Evolutionary conservation across 2,329 filamentous ascomycete genomes (phyloP).

Genomic region (Xylaria sp.): DNA sequence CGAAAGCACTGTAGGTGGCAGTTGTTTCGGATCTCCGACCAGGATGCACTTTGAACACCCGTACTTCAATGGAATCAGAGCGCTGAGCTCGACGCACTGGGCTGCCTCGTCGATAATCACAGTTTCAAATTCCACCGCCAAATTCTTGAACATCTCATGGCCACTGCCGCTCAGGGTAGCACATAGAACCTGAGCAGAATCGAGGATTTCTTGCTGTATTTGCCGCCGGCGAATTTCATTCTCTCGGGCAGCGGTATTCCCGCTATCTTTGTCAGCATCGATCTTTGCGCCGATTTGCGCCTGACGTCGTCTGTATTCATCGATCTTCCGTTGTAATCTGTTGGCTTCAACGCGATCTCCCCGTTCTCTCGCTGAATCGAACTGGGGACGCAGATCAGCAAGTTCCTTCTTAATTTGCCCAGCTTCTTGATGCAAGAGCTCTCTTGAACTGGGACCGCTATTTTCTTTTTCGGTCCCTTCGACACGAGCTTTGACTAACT

Average conservation of each 20-base stretch:
- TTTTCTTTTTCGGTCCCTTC: constrained; percentile 69
- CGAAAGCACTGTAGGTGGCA: constrained; percentile 95
- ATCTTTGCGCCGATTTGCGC: constrained; percentile 82
- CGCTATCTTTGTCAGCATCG: constrained; percentile 86
- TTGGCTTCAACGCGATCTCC: constrained; percentile 61
- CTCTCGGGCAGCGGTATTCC: constrained; percentile 83
- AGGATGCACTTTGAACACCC: constrained; percentile 96
- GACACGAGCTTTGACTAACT: constrained; percentile 82
- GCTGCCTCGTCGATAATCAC: constrained; percentile 98
- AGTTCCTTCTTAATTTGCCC: constrained; percentile 80
- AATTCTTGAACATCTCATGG: constrained; percentile 94
- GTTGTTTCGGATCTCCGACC: constrained; percentile 96
- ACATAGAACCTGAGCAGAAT: constrained; percentile 91
- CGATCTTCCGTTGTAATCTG: constrained; percentile 79
- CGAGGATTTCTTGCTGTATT: constrained; percentile 90
- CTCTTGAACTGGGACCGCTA: constrained; percentile 65
- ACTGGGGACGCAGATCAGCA: constrained; percentile 73
- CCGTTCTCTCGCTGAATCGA: constrained; percentile 73
- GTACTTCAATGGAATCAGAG: constrained; percentile 96
- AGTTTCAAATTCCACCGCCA: constrained; percentile 97
- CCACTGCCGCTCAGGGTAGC: constrained; percentile 95
- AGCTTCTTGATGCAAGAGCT: constrained; percentile 72
- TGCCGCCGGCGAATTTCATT: constrained; percentile 85
- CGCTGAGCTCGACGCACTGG: constrained; percentile 96
- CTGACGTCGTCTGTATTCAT: constrained; percentile 81